These are phyloP conservation scores for Sporothrix luriei DNA, from an alignment of 2,329 filamentous ascomycete species.

Conservation along the genomic window DNA sequence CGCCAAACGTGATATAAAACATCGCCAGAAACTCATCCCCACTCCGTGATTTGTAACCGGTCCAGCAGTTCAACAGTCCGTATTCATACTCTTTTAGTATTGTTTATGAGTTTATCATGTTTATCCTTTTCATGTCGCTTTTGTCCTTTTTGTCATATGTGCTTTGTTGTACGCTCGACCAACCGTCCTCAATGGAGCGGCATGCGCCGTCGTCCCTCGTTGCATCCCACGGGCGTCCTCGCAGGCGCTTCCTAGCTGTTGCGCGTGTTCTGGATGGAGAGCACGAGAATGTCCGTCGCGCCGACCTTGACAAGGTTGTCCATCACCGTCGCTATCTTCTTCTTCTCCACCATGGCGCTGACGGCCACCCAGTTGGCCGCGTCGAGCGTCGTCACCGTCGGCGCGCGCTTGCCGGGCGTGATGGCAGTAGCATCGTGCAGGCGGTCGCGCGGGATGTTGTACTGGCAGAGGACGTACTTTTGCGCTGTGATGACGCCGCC, in stretches of 20 bases:
- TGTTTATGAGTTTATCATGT: neutral
- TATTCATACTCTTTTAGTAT: neutral
- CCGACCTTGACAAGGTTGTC: conserved; percentile 76
- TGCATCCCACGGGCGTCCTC: neutral
- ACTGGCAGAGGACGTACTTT: conserved; percentile 91
- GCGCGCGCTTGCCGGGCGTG: conserved; percentile 90
- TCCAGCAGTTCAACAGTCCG: neutral
- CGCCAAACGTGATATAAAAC: conserved; percentile 11
- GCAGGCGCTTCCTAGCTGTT: conserved; percentile 34
- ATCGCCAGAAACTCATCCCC: conserved; percentile 7
- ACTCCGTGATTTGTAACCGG: neutral
- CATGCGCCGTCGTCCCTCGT: neutral
- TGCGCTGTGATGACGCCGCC: conserved; percentile 93
- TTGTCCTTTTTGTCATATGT: neutral
- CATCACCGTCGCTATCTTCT: conserved; percentile 82
- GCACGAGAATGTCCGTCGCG: conserved; percentile 81
- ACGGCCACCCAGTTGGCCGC: conserved; percentile 93
- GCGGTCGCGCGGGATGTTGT: conserved; percentile 78
- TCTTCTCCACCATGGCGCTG: conserved; percentile 88
- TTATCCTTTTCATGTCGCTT: conserved; percentile 14
- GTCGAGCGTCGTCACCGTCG: conserved; percentile 87
- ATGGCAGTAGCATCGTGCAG: conserved; percentile 71
- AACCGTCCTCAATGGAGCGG: neutral
- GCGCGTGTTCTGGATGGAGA: conserved; percentile 76
- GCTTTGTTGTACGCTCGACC: neutral